phyloP scores from a whole-genome alignment of 352 stramenopile species.

The Aphanomyces invadans region DNA sequence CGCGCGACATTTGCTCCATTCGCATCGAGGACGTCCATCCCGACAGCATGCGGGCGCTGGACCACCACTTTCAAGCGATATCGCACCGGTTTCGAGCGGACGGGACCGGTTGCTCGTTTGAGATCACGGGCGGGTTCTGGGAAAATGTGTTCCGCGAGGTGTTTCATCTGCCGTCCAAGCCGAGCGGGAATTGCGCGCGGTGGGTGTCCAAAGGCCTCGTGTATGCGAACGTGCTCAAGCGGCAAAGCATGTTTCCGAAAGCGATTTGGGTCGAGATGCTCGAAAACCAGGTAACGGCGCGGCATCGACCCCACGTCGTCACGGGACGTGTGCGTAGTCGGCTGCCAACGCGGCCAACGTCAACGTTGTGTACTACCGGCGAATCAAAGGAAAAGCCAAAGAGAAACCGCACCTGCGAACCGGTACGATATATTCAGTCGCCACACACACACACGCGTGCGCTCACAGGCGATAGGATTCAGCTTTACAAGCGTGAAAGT shows the following conservation, averaged over 20 bases:
- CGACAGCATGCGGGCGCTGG: conserved; percentile 18
- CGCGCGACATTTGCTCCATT: conserved; percentile 23
- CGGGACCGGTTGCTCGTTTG: conserved; percentile 25
- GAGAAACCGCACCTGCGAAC: conserved; percentile 24
- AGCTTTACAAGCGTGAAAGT: conserved; percentile 25
- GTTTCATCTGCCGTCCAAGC: conserved; percentile 22
- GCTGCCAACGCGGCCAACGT: conserved; percentile 23
- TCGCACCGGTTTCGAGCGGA: conserved; percentile 23
- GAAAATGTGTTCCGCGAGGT: conserved; percentile 23
- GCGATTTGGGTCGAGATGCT: conserved; percentile 26
- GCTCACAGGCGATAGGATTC: no score
- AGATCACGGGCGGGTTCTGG: conserved; percentile 26
- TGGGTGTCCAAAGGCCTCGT: conserved; percentile 26
- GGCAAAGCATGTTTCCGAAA: conserved; percentile 27
- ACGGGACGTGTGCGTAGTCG: conserved; percentile 10
- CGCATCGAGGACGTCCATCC: conserved; percentile 26
- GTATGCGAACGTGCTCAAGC: conserved; percentile 24
- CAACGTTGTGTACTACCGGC: conserved; percentile 25
- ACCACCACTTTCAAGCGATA: conserved; percentile 24
- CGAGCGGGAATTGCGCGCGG: conserved; percentile 23
- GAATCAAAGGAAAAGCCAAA: conserved; percentile 23
- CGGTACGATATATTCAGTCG: conserved; percentile 16
- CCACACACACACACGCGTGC: no score
- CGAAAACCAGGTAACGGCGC: conserved; percentile 23
- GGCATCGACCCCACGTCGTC: neutral